These are phyloP conservation scores for Nakaseomyces sp. DNA, from an alignment of 1,139 yeast species.

Conservation along the genomic window DNA sequence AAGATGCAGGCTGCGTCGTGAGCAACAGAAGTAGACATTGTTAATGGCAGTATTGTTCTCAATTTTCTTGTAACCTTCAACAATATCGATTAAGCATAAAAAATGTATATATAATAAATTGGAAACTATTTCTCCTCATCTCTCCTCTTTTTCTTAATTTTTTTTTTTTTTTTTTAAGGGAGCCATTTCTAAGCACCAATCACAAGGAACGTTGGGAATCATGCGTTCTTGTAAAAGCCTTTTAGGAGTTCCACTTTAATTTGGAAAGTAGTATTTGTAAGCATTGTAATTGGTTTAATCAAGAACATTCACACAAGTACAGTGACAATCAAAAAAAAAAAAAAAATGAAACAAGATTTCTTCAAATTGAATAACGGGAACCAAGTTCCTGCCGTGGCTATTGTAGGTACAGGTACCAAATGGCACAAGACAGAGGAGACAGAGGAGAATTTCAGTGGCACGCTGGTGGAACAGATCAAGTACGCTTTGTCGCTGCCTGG, in stretches of 20 bases:
- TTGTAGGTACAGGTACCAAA: slow-evolving; percentile 60
- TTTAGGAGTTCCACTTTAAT: too few relatives aligned
- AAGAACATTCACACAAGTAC: too few relatives aligned
- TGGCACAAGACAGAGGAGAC: slow-evolving; percentile 41
- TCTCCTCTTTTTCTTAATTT: too few relatives aligned
- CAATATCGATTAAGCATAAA: too few relatives aligned
- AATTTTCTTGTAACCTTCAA: too few relatives aligned
- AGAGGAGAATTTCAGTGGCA: slow-evolving; percentile 27
- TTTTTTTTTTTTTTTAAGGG: too few relatives aligned
- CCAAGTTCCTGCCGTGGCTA: slow-evolving; percentile 42
- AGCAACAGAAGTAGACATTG: slow-evolving; percentile 17
- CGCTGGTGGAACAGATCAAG: slow-evolving; percentile 37
- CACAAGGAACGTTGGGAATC: slow-evolving; percentile 1
- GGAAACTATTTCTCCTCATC: too few relatives aligned
- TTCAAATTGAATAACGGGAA: slow-evolving; percentile 33
- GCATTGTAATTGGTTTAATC: too few relatives aligned
- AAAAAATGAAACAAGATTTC: slow-evolving; percentile 22
- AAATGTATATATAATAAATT: too few relatives aligned
- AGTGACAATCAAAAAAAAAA: not conserved
- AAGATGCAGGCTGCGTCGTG: slow-evolving; percentile 62
- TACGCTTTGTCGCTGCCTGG: slow-evolving; percentile 42
- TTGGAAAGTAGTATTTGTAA: too few relatives aligned
- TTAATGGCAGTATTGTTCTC: too few relatives aligned
- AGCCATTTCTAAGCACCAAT: too few relatives aligned
- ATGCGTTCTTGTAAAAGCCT: not conserved